These are phyloP conservation scores for Pseudocohnilembus persalinus DNA, from an alignment of 169 alveolate genomes.

Conservation along the genomic window DNA sequence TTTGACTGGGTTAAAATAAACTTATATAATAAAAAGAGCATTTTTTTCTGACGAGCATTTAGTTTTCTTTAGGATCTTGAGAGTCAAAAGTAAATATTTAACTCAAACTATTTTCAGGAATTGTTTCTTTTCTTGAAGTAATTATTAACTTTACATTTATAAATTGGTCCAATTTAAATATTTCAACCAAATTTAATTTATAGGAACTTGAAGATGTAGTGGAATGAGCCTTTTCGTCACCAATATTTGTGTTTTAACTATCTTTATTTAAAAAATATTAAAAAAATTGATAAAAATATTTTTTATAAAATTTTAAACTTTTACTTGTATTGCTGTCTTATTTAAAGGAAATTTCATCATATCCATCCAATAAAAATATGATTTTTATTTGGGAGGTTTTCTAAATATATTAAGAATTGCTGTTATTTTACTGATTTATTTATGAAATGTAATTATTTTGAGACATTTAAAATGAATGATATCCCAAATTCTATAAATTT, in stretches of 20 bases:
- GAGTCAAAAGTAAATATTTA: background rate
- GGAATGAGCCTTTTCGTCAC: no score
- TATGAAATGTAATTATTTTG: no score
- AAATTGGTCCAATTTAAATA: no score
- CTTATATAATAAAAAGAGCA: background rate
- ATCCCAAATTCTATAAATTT: no score
- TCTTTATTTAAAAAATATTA: no score
- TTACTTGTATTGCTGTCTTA: background rate
- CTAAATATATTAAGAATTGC: no score
- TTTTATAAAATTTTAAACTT: no score
- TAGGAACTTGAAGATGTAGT: no score
- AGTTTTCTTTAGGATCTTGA: background rate
- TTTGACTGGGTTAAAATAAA: background rate
- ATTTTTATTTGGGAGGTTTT: background rate
- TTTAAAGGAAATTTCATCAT: background rate
- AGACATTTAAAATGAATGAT: no score
- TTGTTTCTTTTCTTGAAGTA: background rate
- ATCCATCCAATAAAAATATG: background rate
- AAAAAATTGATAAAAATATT: no score
- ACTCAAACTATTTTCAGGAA: background rate
- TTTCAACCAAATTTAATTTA: background rate
- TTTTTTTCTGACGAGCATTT: background rate
- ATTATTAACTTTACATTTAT: background rate
- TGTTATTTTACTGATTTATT: no score
- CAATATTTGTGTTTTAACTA: no score